phyloP scores from a whole-genome alignment of 2,329 filamentous ascomycete species.

The Pseudocercospora eumusae region DNA sequence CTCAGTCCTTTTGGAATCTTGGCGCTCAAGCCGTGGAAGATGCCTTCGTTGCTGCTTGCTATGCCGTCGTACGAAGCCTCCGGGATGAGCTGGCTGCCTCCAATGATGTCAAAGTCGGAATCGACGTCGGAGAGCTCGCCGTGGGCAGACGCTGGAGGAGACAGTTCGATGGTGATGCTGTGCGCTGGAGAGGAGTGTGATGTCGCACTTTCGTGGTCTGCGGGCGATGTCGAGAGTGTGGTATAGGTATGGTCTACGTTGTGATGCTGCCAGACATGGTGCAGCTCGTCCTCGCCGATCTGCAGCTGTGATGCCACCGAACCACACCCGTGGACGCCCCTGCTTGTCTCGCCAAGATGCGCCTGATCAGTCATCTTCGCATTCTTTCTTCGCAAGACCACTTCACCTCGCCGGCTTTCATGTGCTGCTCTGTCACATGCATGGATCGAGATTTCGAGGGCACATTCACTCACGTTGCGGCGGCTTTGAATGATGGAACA shows the following conservation, averaged over 20 bases:
- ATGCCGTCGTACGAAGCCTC: conserved; percentile 22
- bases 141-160: background rate
- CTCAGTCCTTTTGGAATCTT: conserved; percentile 7
- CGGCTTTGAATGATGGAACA: background rate
- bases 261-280: background rate
- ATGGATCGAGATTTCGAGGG: background rate
- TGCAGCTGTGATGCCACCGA: background rate
- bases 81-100: conserved; percentile 17
- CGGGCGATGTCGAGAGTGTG: background rate
- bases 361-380: conserved; percentile 7
- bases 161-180: conserved; percentile 22
- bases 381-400: background rate
- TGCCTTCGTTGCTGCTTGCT: conserved; percentile 17
- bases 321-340: background rate
- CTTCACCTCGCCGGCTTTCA: background rate
- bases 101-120: conserved; percentile 26
- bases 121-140: conserved; percentile 17
- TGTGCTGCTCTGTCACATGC: background rate
- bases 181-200: conserved; percentile 5
- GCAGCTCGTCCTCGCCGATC: conserved; percentile 2
- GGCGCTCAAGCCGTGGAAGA: conserved; percentile 14
- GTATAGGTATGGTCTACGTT: background rate
- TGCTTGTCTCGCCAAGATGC: conserved; percentile 3
- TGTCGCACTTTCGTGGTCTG: background rate
- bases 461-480: background rate